Evolutionary conservation across 176 grass and related monocot genomes (phyloP).

Genomic region (Secale cereale): DNA sequence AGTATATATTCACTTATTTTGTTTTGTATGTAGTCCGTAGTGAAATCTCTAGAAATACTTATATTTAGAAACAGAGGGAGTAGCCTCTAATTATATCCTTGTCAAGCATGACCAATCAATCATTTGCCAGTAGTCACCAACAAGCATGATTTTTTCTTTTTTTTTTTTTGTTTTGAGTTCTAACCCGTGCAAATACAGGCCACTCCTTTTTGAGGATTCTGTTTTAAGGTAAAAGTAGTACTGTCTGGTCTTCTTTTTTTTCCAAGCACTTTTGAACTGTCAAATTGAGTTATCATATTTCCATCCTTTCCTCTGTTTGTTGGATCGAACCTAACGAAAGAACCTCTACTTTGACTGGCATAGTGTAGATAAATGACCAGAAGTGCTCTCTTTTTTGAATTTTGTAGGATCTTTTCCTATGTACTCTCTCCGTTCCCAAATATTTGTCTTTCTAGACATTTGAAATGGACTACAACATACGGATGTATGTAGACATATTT

Average conservation of each 20-base stretch:
- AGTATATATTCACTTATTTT: too few relatives aligned
- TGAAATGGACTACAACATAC: too few relatives aligned
- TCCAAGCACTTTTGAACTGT: conserved; percentile 25
- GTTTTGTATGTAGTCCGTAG: too few relatives aligned
- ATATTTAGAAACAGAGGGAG: too few relatives aligned
- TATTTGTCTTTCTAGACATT: too few relatives aligned
- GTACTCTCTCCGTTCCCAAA: too few relatives aligned
- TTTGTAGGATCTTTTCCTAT: neutral
- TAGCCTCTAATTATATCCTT: neutral
- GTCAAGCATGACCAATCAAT: neutral
- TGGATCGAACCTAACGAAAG: neutral
- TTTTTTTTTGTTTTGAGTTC: neutral
- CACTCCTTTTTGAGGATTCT: conserved; percentile 24
- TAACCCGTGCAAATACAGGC: conserved; percentile 6
- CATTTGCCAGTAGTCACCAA: neutral
- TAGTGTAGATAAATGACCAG: neutral
- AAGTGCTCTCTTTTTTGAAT: neutral
- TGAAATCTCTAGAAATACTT: too few relatives aligned
- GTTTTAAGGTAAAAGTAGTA: neutral
- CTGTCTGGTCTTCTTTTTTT: neutral
- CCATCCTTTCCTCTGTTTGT: neutral
- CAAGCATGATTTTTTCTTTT: neutral
- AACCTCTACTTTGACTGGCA: neutral
- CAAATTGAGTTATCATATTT: neutral
- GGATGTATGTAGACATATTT: too few relatives aligned